Percentiles rank a stretch among this genome's conserved stretches.
Conservation (phyloP, 768 basidiomycete genomes). For the Calocera cornea region DNA sequence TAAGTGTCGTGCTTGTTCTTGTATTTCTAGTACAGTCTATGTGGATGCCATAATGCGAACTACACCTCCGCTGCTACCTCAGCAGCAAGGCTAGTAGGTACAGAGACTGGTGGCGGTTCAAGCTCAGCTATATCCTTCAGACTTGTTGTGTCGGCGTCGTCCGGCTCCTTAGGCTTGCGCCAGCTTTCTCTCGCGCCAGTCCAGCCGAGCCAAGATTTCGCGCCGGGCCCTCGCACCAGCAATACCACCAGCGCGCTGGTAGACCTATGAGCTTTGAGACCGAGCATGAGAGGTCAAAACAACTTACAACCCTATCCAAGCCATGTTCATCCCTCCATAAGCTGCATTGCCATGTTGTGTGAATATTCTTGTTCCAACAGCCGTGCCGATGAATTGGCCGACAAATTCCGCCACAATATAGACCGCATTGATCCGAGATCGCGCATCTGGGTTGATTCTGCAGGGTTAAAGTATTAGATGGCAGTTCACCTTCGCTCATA, state of each 20-base stretch:
- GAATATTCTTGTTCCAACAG: constrained; percentile 60
- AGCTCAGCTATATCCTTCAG: background rate
- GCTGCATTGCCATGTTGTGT: background rate
- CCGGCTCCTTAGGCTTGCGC: background rate
- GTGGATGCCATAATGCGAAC: too few relatives aligned
- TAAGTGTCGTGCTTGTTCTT: background rate
- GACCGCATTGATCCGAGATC: constrained; percentile 65
- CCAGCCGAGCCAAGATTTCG: background rate
- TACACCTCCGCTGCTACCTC: background rate
- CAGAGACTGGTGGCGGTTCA: background rate
- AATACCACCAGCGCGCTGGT: background rate
- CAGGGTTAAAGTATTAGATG: constrained; percentile 18
- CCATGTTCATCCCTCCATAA: background rate
- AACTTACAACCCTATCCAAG: background rate
- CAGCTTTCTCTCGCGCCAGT: background rate
- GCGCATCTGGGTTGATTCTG: constrained; percentile 32
- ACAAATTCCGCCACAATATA: constrained; percentile 51
- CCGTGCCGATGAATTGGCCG: constrained; percentile 76
- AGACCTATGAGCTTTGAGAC: background rate
- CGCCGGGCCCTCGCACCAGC: background rate
- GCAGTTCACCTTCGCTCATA: background rate
- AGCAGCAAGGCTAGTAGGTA: background rate
- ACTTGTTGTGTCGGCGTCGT: background rate
- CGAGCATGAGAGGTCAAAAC: background rate
- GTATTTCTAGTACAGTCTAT: background rate